Evolutionary conservation across 164 flowering plant genomes (phyloP).

Genomic region (Magnolia sinica): DNA sequence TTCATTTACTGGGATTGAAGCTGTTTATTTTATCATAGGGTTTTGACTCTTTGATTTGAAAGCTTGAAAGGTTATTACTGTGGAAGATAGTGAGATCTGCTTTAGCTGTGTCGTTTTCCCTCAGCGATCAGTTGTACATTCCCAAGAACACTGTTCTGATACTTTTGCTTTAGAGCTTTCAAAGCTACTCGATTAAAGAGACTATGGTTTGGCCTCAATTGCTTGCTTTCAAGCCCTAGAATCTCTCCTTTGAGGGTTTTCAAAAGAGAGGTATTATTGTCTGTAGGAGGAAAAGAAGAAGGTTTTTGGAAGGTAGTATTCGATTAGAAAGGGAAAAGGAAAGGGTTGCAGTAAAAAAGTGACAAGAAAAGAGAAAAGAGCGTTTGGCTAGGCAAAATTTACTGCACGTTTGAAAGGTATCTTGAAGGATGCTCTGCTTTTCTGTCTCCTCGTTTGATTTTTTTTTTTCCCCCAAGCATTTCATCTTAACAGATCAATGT

Average conservation of each 20-base stretch:
- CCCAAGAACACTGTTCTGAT: conserved; percentile 9
- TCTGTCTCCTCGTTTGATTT: background rate
- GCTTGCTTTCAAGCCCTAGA: conserved; percentile 16
- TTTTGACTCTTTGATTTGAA: conserved; percentile 21
- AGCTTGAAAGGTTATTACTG: conserved; percentile 4
- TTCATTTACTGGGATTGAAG: background rate
- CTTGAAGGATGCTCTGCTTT: background rate
- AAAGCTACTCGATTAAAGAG: background rate
- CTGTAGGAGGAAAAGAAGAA: background rate
- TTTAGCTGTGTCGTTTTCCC: conserved; percentile 14
- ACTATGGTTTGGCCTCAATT: background rate
- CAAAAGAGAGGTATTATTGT: conserved; percentile 2
- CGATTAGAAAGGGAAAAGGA: background rate
- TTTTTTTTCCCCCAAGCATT: conserved; percentile 11
- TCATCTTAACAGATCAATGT: conserved; percentile 19
- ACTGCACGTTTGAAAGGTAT: background rate
- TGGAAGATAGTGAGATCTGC: conserved; percentile 1
- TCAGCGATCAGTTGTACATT: conserved; percentile 1
- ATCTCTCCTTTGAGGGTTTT: background rate
- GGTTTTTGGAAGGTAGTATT: conserved; percentile 1
- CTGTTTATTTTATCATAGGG: background rate
- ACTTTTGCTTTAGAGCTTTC: background rate
- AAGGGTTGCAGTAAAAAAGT: background rate
- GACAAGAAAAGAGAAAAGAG: background rate
- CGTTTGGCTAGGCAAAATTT: background rate